Conservation (phyloP, 1,139 yeast genomes). For the Magnusiomyces fungicola region DNA sequence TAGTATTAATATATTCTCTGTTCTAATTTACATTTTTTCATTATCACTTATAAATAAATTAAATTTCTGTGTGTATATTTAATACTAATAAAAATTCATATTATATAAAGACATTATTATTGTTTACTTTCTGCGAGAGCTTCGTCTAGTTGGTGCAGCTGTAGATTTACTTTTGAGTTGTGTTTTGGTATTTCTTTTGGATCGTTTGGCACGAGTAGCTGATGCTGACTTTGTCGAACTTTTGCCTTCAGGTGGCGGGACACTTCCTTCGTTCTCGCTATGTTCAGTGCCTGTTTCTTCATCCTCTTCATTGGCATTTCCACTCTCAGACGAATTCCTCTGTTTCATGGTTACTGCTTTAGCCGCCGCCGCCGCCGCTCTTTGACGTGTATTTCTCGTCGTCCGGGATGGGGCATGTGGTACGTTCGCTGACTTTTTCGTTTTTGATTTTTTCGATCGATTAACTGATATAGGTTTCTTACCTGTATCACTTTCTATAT, state of each 20-base stretch:
- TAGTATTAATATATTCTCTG: background rate
- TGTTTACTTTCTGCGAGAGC: conserved; percentile 20
- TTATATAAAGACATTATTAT: background rate
- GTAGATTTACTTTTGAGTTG: conserved; percentile 13
- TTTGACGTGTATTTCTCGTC: conserved; percentile 11
- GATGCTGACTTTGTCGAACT: conserved; percentile 11
- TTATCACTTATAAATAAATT: background rate
- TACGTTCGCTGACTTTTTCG: conserved; percentile 9
- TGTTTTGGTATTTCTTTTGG: conserved; percentile 13
- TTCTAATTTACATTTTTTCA: background rate
- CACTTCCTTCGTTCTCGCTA: conserved; percentile 15
- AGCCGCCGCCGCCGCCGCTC: conserved; percentile 14
- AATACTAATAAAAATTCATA: background rate
- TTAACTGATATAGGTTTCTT: conserved; percentile 6
- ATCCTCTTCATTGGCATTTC: conserved; percentile 10
- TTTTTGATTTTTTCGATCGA: conserved; percentile 13
- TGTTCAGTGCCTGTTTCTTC: conserved; percentile 15
- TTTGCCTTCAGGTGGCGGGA: conserved; percentile 6
- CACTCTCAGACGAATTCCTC: conserved; percentile 1
- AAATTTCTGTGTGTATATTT: no score
- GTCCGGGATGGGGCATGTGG: conserved; percentile 8
- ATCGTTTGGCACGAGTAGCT: conserved; percentile 15
- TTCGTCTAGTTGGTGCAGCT: conserved; percentile 14
- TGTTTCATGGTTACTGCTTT: conserved; percentile 7
- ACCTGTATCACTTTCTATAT: conserved; percentile 11